Evolutionary conservation across 805 yeast species (phyloP), one percentile per base, ranked within the genome.

Genomic region (Candida gorgasii): DNA sequence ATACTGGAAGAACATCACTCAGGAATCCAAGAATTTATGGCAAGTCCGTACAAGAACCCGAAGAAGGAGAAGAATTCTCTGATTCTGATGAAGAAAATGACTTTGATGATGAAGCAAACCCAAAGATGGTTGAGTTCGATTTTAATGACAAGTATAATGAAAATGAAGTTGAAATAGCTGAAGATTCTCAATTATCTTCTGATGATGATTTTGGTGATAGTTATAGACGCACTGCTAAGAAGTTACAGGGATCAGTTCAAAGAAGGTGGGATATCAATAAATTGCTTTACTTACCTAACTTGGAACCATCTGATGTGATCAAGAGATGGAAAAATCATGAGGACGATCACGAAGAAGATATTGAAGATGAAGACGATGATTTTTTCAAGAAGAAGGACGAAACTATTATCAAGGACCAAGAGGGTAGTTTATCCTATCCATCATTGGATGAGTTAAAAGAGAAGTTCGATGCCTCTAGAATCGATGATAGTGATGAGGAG

Each of bases 211-310:
- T 55, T 9, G 69, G 60, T 7, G 61, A 63, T 6, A 65, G 66
- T 24, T 74, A 73, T 67, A 56, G 63, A 39, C 47, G 54, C 8
- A 69, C 85, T 29, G 96, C 96, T 1, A 59, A 79, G 4, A 81
- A 75, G 52, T 68, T 86, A 44, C 70, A 77, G 47, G 77, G 84
- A n/a, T 50, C 76, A 4, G 45, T 69, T 63, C 57, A 72, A 66
- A 53, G 78, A 72, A 63, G 69, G 45, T 87, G 95, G 90, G 87
- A 92, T 61, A 79, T 92, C 47, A 82, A 84, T 52, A 87, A 86
- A 56, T 67, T 92, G 43, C 68, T 93, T 4, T 92, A 93, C 61
- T 74, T 86, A 78, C 81, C 84, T 44, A 84, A 87, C 51, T 72
- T 89, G 31, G 78, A 80, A 9, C 90, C 97, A 0, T 71, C 66